Conservation (phyloP, 257 asterid species). For the Salvia hispanica region DNA sequence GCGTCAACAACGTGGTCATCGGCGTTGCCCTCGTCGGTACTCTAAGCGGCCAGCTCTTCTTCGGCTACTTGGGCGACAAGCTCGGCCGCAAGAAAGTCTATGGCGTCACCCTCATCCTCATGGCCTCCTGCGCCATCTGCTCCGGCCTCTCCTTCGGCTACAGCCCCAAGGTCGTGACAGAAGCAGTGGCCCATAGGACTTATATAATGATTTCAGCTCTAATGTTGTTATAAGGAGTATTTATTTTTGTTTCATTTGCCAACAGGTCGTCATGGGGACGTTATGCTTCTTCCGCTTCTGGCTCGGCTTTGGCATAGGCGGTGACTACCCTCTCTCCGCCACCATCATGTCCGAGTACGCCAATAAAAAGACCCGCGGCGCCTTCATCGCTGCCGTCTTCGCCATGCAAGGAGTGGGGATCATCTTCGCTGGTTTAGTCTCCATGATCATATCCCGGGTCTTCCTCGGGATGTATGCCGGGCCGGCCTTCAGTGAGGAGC, state of each 20-base stretch:
- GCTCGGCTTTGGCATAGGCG: slow-evolving; percentile 49
- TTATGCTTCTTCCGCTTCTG: slow-evolving; percentile 46
- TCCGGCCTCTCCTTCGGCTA: slow-evolving; percentile 44
- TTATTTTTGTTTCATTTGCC: no score
- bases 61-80: slow-evolving; percentile 39
- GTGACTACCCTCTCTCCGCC: slow-evolving; percentile 47
- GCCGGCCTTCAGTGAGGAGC: background rate
- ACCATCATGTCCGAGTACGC: slow-evolving; percentile 48
- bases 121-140: slow-evolving; percentile 39
- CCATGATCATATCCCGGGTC: slow-evolving; percentile 37
- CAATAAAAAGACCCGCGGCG: slow-evolving; percentile 40
- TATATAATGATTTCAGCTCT: no score
- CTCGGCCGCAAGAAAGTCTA: slow-evolving; percentile 43
- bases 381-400: slow-evolving; percentile 43
- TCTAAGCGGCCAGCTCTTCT: slow-evolving; percentile 36
- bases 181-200: no score
- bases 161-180: slow-evolving; percentile 13
- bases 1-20: slow-evolving; percentile 35
- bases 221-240: no score
- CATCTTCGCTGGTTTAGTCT: slow-evolving; percentile 43
- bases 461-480: slow-evolving; percentile 22
- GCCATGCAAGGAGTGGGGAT: slow-evolving; percentile 50
- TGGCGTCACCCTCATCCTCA: slow-evolving; percentile 39
- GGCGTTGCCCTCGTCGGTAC: slow-evolving; percentile 46
- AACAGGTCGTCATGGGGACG: slow-evolving; percentile 31